Evolutionary conservation across 2,329 filamentous ascomycete genomes (phyloP), one percentile per base, ranked within the genome.

Genomic region (Epichloe aotearoae): DNA sequence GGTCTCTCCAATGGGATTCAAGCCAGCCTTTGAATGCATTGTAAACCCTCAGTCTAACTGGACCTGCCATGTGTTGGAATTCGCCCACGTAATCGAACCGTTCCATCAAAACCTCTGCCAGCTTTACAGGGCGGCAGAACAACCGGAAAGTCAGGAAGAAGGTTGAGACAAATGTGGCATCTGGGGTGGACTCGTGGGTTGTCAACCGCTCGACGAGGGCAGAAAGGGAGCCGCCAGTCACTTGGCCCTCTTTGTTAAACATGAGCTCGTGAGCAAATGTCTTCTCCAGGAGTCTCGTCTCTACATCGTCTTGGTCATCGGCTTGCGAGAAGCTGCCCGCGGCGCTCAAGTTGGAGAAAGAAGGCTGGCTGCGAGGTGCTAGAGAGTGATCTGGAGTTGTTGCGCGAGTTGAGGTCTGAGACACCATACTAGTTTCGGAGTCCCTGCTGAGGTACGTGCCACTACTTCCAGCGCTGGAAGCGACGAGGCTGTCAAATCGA

Each of bases 1-100:
- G 81, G 55, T 88, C 81, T 46, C 86, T 82, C 91, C 93, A 98
- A 67, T 98, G 89, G 6, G 86, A 93, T 69, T 97, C 93, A 19
- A 98, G 73, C 93, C 93, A 98, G 41, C 87, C 86, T 68, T 98
- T 98, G 75, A 98, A 88, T 51, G 89, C 84, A 64, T 98, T 97
- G 72, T 94, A 97, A 1, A 97, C 88, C 48, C 93, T 82, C 46
- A 98, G 73, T 47, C 90, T 83, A 20, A 97, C 91, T 0, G 91
- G 88, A 3, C 76, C 79, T 20, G 89, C 83, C 55, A 90, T 69
- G 52, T 82, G 77, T 20, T 82, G 79, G 46, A 83, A 86, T 53
- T 93, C 85, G 12, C 81, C 85, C 38, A 95, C 85, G 59, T 96
- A 95, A 53, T 96, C 87, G 65, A 95, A 98, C 33, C 94, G 83